Evolutionary conservation across 768 basidiomycete species (phyloP), one percentile per base, ranked within the genome.

Genomic region (Pseudohyphozyma bogoriensis): DNA sequence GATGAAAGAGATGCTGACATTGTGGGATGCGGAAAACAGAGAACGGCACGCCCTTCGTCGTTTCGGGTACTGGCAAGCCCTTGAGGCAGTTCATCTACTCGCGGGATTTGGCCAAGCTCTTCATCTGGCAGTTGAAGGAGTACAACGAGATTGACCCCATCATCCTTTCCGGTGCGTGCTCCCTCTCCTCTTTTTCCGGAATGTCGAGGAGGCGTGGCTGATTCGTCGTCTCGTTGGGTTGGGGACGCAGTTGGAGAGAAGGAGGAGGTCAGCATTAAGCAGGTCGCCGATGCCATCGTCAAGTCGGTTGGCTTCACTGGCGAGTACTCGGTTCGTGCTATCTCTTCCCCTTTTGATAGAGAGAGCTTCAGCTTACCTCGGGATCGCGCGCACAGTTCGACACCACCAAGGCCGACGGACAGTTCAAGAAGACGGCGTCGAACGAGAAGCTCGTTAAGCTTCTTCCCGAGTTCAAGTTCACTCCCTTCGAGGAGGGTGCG

Each of bases 11-110:
- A 20, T 53, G 51, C 49, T 42, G 55, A 29, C 37, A 42, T 60
- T 63, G 20, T 62, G 54, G 42, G 35, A 22, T 50, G 16, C 51
- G 4, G n/a, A n/a, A n/a, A n/a, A n/a, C 73, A 83, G 83, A 89
- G 77, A 88, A 87, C 74, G 79, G 78, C 60, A 88, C 87, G 0
- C 85, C 87, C 6, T 92, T 96, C 75, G 78, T 84, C 54, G 87
- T 93, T n/a, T 76, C 83, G 52, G 92, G 92, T 15, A 86, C 88
- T 0, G 92, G 92, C 36, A 89, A 85, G 67, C 92, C 92, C 10
- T 80, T 95, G 37, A 82, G 92, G n/a, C 92, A 96, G 73, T 96
- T 96, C 73, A 92, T 95, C 74, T 96, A 90, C 76, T 95, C 92
- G n/a, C 79, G 82, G 51, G 91, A 97, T 75, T 83, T 96, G 51